These are phyloP conservation scores for Rosellinia necatrix DNA, from an alignment of 2,329 filamentous ascomycete genomes.

Conservation along the genomic window DNA sequence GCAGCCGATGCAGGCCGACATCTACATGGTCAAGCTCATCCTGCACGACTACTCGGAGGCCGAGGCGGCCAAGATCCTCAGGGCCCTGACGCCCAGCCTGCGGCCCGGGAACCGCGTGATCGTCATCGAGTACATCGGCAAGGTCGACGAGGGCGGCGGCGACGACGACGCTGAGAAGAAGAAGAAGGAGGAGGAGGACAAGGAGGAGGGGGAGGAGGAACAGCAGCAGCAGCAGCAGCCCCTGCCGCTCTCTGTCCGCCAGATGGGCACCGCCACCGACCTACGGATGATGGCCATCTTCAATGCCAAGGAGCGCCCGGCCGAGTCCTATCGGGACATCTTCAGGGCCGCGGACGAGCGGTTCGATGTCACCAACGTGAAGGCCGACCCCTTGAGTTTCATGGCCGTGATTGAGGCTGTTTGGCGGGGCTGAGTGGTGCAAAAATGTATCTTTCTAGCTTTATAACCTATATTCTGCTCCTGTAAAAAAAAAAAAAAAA, in stretches of 20 bases:
- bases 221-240: too few relatives aligned
- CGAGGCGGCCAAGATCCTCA: slow-evolving; percentile 47
- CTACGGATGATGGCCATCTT: slow-evolving; percentile 56
- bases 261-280: slow-evolving; percentile 50
- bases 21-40: slow-evolving; percentile 59
- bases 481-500: too few relatives aligned
- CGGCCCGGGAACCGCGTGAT: slow-evolving; percentile 49
- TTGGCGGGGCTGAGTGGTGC: slow-evolving; percentile 37
- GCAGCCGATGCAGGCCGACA: slow-evolving; percentile 48
- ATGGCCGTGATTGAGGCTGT: slow-evolving; percentile 46
- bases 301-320: slow-evolving; percentile 52
- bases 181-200: too few relatives aligned
- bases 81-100: slow-evolving; percentile 49
- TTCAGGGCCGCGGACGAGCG: slow-evolving; percentile 52
- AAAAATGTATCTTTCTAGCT: too few relatives aligned
- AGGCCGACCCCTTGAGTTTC: slow-evolving; percentile 44
- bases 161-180: slow-evolving; percentile 26
- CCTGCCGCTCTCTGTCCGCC: slow-evolving; percentile 44
- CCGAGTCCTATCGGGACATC: slow-evolving; percentile 51
- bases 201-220: too few relatives aligned
- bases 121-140: slow-evolving; percentile 46
- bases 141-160: slow-evolving; percentile 36
- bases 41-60: slow-evolving; percentile 61
- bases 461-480: too few relatives aligned
- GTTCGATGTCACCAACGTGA: slow-evolving; percentile 46